Conservation (phyloP, 1,284 basidiomycete species). For the Ceratobasidium sp. region DNA sequence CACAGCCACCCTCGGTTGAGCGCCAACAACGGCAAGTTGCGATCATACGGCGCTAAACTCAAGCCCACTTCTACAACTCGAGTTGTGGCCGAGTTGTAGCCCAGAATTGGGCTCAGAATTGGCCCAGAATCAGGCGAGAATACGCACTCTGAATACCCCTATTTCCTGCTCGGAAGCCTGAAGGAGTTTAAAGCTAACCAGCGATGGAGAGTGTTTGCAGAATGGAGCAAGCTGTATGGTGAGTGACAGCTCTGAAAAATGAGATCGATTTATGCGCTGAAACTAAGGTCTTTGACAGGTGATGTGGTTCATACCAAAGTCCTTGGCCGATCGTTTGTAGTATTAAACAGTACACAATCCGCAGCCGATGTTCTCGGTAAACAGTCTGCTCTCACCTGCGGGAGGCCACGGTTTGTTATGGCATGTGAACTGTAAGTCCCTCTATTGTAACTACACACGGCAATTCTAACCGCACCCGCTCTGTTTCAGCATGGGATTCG, state of each 20-base stretch:
- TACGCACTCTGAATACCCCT: too few species aligned
- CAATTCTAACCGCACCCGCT: neutral
- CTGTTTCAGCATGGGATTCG: slow-evolving; percentile 24
- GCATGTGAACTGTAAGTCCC: slow-evolving; percentile 37
- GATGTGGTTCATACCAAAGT: slow-evolving; percentile 26
- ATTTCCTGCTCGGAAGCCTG: slow-evolving; percentile 7
- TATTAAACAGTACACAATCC: slow-evolving; percentile 22
- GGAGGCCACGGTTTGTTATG: slow-evolving; percentile 31
- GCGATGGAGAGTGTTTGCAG: slow-evolving; percentile 27
- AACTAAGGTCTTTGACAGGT: neutral
- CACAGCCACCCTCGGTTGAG: too few species aligned
- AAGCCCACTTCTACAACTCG: too few species aligned
- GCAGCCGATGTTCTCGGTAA: slow-evolving; percentile 21
- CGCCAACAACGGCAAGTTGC: too few species aligned
- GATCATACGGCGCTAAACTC: too few species aligned
- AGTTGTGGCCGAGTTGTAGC: too few species aligned
- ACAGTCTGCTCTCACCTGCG: slow-evolving; percentile 10
- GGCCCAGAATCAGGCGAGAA: too few species aligned
- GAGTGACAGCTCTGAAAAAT: neutral
- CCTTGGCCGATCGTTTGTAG: slow-evolving; percentile 15
- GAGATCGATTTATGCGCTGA: neutral
- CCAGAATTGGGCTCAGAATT: too few species aligned
- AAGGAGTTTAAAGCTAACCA: slow-evolving; percentile 21
- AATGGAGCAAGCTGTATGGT: slow-evolving; percentile 24
- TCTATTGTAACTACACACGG: neutral